Evolutionary conservation across 164 flowering plant genomes (phyloP), one percentile per base, ranked within the genome.

Genomic region (Magnolia sinica): DNA sequence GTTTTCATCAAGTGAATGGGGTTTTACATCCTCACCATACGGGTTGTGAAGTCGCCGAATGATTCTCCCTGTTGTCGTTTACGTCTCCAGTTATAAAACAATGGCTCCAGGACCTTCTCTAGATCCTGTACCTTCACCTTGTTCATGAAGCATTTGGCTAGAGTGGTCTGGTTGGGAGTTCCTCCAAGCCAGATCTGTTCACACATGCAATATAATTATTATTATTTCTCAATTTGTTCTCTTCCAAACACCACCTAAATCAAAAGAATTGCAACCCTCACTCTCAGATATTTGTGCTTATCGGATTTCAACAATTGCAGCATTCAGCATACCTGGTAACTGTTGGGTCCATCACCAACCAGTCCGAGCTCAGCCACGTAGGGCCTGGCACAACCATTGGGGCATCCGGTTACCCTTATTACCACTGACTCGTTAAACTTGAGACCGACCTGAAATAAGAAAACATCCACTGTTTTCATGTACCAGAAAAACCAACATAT

Each of bases 351-450:
- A 87, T 96, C 98, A 71, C 98, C 99, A 70, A 96, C 99, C 37
- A 96, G 83, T 77, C 99, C 99, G 81, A 96, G 97, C 82, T 96
- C 99, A 80, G 98, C 99, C 99, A 96, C 91, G 85, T 96, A 94
- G 7, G 97, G 99, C 75, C 99, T 86, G 11, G 96, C 98, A 87
- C 99, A 96, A 59, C 99, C 98, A 82, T 96, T 96, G 1, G 98
- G 99, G 82, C 99, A 96, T 66, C 99, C 99, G 64, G 99, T 96
- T 69, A 92, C 74, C 87, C 99, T 90, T 75, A 92, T 80, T 24
- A 96, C 99, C 19, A 96, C 78, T 51, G 98, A 90, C 78, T 94
- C 98, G 73, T 76, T 87, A 83, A 90, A 88, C 85, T 86, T 85
- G 75, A 96, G 91, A 77, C 98, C 98, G 82, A 96, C 96, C 98